Evolutionary conservation across 345 rosid species (phyloP).

Genomic region (Leavenworthia alabamica): DNA sequence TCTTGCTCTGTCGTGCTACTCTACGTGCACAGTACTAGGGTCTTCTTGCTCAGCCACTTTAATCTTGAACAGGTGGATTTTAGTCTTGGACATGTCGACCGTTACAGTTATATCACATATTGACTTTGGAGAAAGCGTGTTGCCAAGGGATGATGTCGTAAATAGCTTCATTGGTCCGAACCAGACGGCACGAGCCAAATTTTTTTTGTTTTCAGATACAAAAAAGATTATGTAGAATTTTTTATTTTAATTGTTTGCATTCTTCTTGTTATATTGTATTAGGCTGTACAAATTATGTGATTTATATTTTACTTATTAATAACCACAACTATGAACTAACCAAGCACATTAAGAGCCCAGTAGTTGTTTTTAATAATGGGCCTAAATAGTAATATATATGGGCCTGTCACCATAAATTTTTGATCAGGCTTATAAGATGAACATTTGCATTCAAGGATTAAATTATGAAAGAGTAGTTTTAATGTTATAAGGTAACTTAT

Average conservation of each 20-base stretch:
- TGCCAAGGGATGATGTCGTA: not conserved
- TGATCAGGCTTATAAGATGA: not conserved
- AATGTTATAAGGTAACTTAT: no score
- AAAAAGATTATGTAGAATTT: not conserved
- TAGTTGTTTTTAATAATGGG: constrained; percentile 40
- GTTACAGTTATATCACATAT: not conserved
- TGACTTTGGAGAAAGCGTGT: constrained; percentile 8
- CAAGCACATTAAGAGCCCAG: constrained; percentile 88
- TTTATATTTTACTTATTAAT: not conserved
- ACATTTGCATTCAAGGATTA: not conserved
- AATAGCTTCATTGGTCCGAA: constrained; percentile 2
- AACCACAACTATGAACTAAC: constrained; percentile 67
- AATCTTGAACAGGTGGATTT: not conserved
- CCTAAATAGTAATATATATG: not conserved
- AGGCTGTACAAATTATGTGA: constrained; percentile 2
- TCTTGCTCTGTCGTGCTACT: not conserved
- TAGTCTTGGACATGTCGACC: not conserved
- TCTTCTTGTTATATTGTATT: not conserved
- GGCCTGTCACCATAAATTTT: not conserved
- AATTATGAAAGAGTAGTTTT: no score
- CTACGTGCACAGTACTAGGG: not conserved
- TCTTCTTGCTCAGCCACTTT: not conserved
- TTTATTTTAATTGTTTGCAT: not conserved
- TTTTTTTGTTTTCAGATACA: not conserved
- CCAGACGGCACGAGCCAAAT: constrained; percentile 5